Conservation (phyloP, 2,329 filamentous ascomycete species). For the Fusarium ambrosium region DNA sequence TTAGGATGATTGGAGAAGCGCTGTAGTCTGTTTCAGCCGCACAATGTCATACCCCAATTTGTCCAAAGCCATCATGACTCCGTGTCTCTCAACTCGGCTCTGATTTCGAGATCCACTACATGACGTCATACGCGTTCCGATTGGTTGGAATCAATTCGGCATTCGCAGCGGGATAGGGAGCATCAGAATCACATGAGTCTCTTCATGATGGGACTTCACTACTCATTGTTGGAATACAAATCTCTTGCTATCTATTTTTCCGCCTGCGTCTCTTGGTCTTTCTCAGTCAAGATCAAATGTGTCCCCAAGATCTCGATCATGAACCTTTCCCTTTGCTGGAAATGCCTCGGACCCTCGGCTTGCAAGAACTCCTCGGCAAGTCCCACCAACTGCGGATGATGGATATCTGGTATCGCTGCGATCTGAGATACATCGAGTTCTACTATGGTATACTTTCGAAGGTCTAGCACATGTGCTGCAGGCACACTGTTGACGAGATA, state of each 20-base stretch:
- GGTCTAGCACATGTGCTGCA: not conserved
- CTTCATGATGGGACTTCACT: no score
- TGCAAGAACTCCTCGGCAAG: conserved; percentile 16
- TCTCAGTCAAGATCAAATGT: conserved; percentile 5
- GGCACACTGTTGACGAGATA: conserved; percentile 14
- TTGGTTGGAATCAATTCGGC: not conserved
- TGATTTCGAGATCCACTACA: not conserved
- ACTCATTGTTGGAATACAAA: not conserved
- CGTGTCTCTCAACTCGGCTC: not conserved
- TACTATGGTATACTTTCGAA: not conserved
- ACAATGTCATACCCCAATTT: not conserved
- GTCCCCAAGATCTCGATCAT: conserved; percentile 35
- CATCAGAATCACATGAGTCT: not conserved
- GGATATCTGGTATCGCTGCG: not conserved
- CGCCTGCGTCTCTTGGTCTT: fast-evolving
- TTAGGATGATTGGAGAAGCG: not conserved
- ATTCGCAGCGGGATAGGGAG: not conserved
- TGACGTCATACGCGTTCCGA: not conserved
- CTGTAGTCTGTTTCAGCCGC: not conserved
- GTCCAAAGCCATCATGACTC: not conserved
- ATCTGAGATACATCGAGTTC: conserved; percentile 6
- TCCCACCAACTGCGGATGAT: conserved; percentile 17
- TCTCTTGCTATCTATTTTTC: conserved; percentile 14
- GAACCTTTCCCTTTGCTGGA: conserved; percentile 35
- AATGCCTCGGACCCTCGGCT: conserved; percentile 10